Conservation (phyloP, 2,329 filamentous ascomycete species). For the Akanthomyces dipterigenus region DNA sequence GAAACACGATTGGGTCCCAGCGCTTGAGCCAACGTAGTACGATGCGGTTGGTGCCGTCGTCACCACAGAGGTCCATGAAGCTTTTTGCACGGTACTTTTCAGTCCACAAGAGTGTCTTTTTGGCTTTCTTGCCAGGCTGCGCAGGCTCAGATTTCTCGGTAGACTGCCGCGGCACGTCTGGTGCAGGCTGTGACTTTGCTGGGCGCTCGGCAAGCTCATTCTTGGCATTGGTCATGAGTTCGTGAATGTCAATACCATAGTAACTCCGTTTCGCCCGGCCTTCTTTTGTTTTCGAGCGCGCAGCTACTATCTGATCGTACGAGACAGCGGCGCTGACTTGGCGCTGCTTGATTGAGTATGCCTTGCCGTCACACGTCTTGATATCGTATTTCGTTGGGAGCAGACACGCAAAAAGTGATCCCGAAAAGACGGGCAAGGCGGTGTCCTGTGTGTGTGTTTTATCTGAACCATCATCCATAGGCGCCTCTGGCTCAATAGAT, state of each 20-base stretch:
- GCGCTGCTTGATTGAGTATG: slow-evolving; percentile 49
- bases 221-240: slow-evolving; percentile 65
- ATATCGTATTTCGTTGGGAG: slow-evolving; percentile 32
- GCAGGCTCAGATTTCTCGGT: slow-evolving; percentile 29
- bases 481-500: not conserved
- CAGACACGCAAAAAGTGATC: slow-evolving; percentile 20
- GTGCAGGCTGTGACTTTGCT: slow-evolving; percentile 14
- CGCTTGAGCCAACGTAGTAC: slow-evolving; percentile 90
- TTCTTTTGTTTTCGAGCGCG: slow-evolving; percentile 58
- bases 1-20: slow-evolving; percentile 92
- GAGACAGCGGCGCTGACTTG: slow-evolving; percentile 39
- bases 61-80: slow-evolving; percentile 89
- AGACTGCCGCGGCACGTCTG: slow-evolving; percentile 33
- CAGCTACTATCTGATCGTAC: slow-evolving; percentile 62
- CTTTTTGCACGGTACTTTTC: slow-evolving; percentile 92
- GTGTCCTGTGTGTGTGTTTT: slow-evolving; percentile 4
- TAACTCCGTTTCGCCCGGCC: slow-evolving; percentile 68
- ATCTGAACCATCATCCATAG: not conserved
- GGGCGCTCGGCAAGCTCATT: slow-evolving; percentile 43
- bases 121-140: slow-evolving; percentile 30
- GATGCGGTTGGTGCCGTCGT: slow-evolving; percentile 85
- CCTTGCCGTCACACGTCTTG: slow-evolving; percentile 52
- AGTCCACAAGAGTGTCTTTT: slow-evolving; percentile 71
- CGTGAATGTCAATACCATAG: slow-evolving; percentile 89
- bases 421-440: slow-evolving; percentile 22